Evolutionary conservation across 495 filamentous ascomycete species (phyloP).

Genomic region (Penicillium cataractarum): DNA sequence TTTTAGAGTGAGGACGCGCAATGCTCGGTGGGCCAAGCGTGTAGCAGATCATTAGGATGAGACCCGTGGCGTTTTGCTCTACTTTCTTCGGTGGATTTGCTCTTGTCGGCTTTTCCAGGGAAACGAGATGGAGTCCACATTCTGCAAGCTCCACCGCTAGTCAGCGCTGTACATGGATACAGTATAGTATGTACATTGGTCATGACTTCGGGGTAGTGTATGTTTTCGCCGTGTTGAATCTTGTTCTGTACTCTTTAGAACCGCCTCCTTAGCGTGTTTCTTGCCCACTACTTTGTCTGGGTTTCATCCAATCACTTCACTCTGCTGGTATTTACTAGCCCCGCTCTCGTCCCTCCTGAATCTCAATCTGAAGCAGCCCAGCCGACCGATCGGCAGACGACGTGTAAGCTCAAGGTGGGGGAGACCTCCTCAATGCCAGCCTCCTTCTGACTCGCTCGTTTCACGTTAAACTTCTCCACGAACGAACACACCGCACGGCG

Average conservation of each 20-base stretch:
- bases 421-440: neutral
- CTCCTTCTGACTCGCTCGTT: slow-evolving; percentile 9
- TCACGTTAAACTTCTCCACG: slow-evolving; percentile 12
- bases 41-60: slow-evolving; percentile 14
- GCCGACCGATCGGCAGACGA: slow-evolving; percentile 20
- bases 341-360: neutral
- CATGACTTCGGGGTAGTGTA: neutral
- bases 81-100: neutral
- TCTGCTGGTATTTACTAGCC: neutral
- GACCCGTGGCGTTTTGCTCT: slow-evolving; percentile 8
- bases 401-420: slow-evolving; percentile 20
- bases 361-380: slow-evolving; percentile 19
- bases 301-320: neutral
- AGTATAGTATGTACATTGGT: too few species aligned
- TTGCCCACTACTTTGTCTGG: slow-evolving; percentile 1
- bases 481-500: slow-evolving; percentile 1
- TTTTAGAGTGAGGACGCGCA: slow-evolving; percentile 17
- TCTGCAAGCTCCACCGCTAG: neutral
- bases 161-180: neutral
- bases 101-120: neutral
- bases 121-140: neutral
- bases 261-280: slow-evolving; percentile 3
- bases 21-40: slow-evolving; percentile 6
- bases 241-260: neutral
- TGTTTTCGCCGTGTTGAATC: too few species aligned